phyloP scores from a whole-genome alignment of 2,329 filamentous ascomycete genomes.

The Cladosporium halotolerans region DNA sequence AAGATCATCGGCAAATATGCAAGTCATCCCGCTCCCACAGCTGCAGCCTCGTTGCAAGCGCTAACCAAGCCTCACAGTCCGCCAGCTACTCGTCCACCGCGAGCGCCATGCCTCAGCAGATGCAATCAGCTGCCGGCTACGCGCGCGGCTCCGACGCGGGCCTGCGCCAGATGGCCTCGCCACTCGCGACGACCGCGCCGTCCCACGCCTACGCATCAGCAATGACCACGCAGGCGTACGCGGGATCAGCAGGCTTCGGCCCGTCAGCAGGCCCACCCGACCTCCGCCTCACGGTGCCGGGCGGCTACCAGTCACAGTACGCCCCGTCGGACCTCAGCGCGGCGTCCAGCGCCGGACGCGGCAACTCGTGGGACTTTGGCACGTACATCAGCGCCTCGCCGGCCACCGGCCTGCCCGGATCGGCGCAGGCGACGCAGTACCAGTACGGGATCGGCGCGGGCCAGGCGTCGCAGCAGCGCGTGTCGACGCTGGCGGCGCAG shows the following conservation, averaged over 20 bases:
- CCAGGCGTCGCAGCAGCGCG: slow-evolving; percentile 17
- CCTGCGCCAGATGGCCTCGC: slow-evolving; percentile 27
- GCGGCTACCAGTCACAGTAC: slow-evolving; percentile 27
- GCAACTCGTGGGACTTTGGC: slow-evolving; percentile 26
- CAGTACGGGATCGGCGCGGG: slow-evolving; percentile 15
- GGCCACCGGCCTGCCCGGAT: slow-evolving; percentile 26
- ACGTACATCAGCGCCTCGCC: slow-evolving; percentile 24
- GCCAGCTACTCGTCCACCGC: slow-evolving; percentile 65
- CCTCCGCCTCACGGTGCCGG: slow-evolving; percentile 31
- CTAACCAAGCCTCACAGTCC: slow-evolving; percentile 45
- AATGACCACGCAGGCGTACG: slow-evolving; percentile 26
- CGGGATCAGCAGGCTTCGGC: slow-evolving; percentile 27
- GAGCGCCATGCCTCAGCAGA: slow-evolving; percentile 33
- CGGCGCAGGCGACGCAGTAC: slow-evolving; percentile 21
- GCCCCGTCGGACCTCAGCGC: slow-evolving; percentile 24
- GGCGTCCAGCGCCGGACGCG: slow-evolving; percentile 15
- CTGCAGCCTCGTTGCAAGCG: slow-evolving; percentile 21
- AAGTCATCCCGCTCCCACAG: slow-evolving; percentile 36
- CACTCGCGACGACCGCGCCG: slow-evolving; percentile 28
- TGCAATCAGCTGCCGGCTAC: slow-evolving; percentile 23
- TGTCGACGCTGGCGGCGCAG: slow-evolving; percentile 21
- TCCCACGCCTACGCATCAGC: slow-evolving; percentile 26
- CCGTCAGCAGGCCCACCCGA: slow-evolving; percentile 34
- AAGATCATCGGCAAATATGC: slow-evolving; percentile 98
- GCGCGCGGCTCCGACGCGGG: slow-evolving; percentile 42